These are phyloP conservation scores for Stagonosporopsis rhizophila DNA, from an alignment of 2,329 filamentous ascomycete genomes.

Conservation along the genomic window DNA sequence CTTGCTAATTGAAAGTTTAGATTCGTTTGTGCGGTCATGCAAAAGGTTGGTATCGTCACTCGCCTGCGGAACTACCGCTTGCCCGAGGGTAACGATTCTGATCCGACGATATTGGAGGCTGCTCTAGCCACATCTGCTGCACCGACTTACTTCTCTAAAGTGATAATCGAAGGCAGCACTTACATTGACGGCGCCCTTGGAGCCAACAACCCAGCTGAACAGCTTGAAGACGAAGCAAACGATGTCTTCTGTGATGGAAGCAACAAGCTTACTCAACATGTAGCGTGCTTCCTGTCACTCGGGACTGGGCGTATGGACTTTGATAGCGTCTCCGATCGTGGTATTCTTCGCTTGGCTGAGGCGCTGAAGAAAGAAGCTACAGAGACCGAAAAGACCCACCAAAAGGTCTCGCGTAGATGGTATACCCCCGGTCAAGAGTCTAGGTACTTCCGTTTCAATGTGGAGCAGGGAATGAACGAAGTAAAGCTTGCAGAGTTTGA, in stretches of 20 bases:
- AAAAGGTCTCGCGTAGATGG: conserved; percentile 10
- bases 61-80: conserved; percentile 44
- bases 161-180: conserved; percentile 44
- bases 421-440: neutral
- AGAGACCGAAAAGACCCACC: conserved; percentile 18
- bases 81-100: conserved; percentile 13
- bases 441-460: conserved; percentile 25
- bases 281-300: conserved; percentile 21
- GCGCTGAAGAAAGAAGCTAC: conserved; percentile 13
- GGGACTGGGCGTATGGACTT: conserved; percentile 17
- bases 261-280: conserved; percentile 12
- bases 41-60: conserved; percentile 25
- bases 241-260: conserved; percentile 16
- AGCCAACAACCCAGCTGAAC: conserved; percentile 55
- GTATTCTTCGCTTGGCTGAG: conserved; percentile 10
- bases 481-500: conserved; percentile 20
- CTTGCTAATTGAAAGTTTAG: neutral
- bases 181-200: conserved; percentile 52
- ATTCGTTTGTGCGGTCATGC: conserved; percentile 4
- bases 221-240: conserved; percentile 47
- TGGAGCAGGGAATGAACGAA: conserved; percentile 20
- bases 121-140: conserved; percentile 32
- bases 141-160: conserved; percentile 38
- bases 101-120: conserved; percentile 35
- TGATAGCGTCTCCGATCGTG: conserved; percentile 12